Conservation (phyloP, 805 yeast species). For the Ogataea dorogensis region DNA sequence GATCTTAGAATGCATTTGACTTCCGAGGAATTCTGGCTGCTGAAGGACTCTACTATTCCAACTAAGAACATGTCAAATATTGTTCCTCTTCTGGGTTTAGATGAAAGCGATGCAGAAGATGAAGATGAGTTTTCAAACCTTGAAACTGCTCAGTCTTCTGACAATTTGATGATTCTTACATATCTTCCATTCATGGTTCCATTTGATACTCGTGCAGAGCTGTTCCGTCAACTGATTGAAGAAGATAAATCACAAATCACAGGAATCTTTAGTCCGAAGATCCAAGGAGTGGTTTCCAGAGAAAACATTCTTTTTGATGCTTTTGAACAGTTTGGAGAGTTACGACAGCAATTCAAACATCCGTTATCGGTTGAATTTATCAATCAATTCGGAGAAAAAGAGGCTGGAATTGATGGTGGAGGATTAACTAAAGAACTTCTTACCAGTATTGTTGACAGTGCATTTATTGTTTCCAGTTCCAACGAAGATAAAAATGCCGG, state of each 20-base stretch:
- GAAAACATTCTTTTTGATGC: slow-evolving; percentile 77
- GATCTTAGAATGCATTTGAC: slow-evolving; percentile 61
- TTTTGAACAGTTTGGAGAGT: slow-evolving; percentile 50
- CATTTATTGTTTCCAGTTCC: slow-evolving; percentile 46
- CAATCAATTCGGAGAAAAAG: slow-evolving; percentile 67
- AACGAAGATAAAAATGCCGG: slow-evolving; percentile 26
- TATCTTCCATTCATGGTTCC: slow-evolving; percentile 78
- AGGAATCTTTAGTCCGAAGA: slow-evolving; percentile 23
- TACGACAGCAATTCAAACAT: slow-evolving; percentile 53
- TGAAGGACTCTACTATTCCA: slow-evolving; percentile 22
- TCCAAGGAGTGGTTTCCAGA: slow-evolving; percentile 61
- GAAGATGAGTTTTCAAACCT: slow-evolving; percentile 10
- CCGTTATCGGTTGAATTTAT: slow-evolving; percentile 63
- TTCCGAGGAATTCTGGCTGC: slow-evolving; percentile 53
- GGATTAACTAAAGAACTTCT: slow-evolving; percentile 91
- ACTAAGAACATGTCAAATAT: slow-evolving; percentile 21
- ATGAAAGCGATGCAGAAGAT: slow-evolving; percentile 14
- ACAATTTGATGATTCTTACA: slow-evolving; percentile 52
- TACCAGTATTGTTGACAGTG: slow-evolving; percentile 68
- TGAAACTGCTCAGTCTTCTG: slow-evolving; percentile 17
- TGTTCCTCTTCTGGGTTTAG: slow-evolving; percentile 20
- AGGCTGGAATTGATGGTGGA: slow-evolving; percentile 96
- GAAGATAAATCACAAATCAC: slow-evolving; percentile 42
- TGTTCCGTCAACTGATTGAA: slow-evolving; percentile 64
- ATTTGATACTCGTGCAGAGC: slow-evolving; percentile 68